These are phyloP conservation scores for Aspergillus mulundensis DNA, from an alignment of 495 filamentous ascomycete genomes.

Conservation along the genomic window DNA sequence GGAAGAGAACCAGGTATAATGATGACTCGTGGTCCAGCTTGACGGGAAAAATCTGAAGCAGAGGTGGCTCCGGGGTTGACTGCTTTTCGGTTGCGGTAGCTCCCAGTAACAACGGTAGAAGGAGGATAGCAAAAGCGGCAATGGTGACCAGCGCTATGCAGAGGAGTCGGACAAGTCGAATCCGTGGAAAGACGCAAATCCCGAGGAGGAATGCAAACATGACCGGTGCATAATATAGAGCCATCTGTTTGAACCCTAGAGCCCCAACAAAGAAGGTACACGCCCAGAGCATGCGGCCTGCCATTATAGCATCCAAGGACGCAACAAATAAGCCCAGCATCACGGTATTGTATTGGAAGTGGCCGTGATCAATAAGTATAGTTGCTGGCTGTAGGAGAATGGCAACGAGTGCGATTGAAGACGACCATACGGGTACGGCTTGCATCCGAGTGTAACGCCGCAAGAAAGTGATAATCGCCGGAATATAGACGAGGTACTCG, in stretches of 20 bases:
- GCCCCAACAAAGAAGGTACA: conserved; percentile 92
- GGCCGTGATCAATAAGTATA: conserved; percentile 93
- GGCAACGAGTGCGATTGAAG: conserved; percentile 79
- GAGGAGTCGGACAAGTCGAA: conserved; percentile 66
- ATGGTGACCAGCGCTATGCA: conserved; percentile 69
- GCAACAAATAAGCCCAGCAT: conserved; percentile 90
- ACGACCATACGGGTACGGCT: conserved; percentile 69
- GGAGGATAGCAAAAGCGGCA: conserved; percentile 67
- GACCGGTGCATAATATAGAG: conserved; percentile 88
- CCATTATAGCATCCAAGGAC: conserved; percentile 81
- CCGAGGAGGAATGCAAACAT: conserved; percentile 91
- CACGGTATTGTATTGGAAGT: conserved; percentile 98
- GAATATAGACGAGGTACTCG: conserved; percentile 85
- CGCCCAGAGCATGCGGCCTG: conserved; percentile 79
- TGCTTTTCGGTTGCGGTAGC: conserved; percentile 31
- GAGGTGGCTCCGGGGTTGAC: conserved; percentile 47
- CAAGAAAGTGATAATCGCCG: conserved; percentile 77
- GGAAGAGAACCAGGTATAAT: conserved; percentile 69
- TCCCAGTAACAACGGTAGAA: conserved; percentile 69
- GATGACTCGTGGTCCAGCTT: conserved; percentile 57
- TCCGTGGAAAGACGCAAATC: conserved; percentile 69
- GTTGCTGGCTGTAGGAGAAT: conserved; percentile 89
- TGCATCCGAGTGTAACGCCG: conserved; percentile 70
- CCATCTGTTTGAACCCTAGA: conserved; percentile 97
- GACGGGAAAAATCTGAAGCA: conserved; percentile 55